These are phyloP conservation scores for Ballota nigra DNA, from an alignment of 257 asterid genomes.

Conservation along the genomic window DNA sequence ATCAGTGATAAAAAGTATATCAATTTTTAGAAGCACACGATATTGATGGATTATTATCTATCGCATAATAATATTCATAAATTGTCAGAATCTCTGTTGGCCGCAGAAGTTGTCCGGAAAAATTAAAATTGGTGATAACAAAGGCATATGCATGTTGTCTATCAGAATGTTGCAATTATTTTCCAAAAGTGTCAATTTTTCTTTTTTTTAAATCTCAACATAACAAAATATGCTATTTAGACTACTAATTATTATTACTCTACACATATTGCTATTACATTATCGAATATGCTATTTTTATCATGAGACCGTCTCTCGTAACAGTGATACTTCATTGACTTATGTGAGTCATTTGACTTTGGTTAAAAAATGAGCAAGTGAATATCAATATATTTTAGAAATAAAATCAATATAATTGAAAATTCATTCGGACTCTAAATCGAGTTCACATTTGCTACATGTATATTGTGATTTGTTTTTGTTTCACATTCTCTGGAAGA, in stretches of 20 bases:
- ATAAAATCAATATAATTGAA: background rate
- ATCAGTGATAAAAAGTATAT: background rate
- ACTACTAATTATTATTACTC: no score
- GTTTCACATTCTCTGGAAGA: background rate
- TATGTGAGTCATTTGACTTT: no score
- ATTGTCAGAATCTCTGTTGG: background rate
- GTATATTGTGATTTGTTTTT: background rate
- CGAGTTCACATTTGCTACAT: background rate
- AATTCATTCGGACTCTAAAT: background rate
- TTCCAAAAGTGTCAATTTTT: background rate
- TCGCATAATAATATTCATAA: background rate
- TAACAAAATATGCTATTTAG: no score
- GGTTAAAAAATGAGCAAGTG: no score
- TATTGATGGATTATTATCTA: no score
- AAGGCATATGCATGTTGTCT: background rate
- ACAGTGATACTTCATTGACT: no score
- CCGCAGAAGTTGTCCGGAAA: background rate
- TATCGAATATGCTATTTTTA: no score
- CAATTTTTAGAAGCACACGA: background rate
- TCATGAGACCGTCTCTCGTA: no score
- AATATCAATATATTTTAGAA: no score
- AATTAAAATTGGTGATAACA: background rate
- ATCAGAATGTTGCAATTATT: background rate
- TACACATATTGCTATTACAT: no score
- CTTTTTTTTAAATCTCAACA: no score